Conservation (phyloP, 176 grass and related monocot genomes). For the Paspalum vaginatum region DNA sequence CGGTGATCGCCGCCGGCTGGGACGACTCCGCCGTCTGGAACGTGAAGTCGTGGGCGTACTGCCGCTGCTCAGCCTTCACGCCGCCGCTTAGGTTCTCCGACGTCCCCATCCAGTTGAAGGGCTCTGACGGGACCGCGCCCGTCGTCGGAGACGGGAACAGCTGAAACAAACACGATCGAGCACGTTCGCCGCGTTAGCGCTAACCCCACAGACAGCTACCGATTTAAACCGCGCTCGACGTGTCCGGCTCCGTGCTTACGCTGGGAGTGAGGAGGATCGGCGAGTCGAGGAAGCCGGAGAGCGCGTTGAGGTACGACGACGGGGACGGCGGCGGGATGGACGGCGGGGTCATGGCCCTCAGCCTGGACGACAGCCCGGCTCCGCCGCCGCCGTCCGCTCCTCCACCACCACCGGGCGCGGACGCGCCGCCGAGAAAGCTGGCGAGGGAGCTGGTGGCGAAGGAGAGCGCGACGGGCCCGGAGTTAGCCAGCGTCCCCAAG, state of each 20-base stretch:
- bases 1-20: not conserved
- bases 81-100: constrained; percentile 37
- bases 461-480: constrained; percentile 49
- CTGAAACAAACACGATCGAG: constrained; percentile 31
- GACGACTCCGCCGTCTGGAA: constrained; percentile 55
- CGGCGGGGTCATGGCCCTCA: constrained; percentile 60
- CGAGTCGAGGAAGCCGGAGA: constrained; percentile 65
- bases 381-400: not conserved
- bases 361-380: constrained; percentile 28
- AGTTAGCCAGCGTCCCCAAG: constrained; percentile 34
- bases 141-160: constrained; percentile 79
- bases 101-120: constrained; percentile 62
- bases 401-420: not conserved
- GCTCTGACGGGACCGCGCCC: constrained; percentile 57
- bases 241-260: constrained; percentile 44
- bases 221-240: no score
- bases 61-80: constrained; percentile 55
- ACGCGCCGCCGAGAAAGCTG: constrained; percentile 17
- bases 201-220: no score
- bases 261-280: constrained; percentile 70
- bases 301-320: constrained; percentile 60
- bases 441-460: constrained; percentile 44
- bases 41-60: constrained; percentile 66
- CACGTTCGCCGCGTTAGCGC: not conserved
- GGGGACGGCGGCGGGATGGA: constrained; percentile 55